These are phyloP conservation scores for Colletotrichum spaethianum DNA, from an alignment of 2,329 filamentous ascomycete species.

Conservation along the genomic window DNA sequence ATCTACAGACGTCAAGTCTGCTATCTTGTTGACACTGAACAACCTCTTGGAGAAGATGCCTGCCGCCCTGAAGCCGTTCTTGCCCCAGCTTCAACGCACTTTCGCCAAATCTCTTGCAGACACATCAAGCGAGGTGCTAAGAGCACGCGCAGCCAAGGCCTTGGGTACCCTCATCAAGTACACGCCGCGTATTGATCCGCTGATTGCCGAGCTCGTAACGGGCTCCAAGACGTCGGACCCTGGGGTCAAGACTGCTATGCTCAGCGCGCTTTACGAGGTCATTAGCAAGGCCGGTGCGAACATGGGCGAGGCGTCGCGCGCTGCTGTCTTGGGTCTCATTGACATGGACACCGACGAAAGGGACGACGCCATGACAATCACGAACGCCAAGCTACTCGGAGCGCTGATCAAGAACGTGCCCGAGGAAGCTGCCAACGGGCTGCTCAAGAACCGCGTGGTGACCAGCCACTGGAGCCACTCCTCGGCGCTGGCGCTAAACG, in stretches of 20 bases:
- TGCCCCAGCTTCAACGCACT: constrained; percentile 95
- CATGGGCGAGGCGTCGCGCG: constrained; percentile 92
- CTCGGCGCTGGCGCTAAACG: constrained; percentile 89
- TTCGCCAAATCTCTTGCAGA: constrained; percentile 98
- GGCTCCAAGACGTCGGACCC: constrained; percentile 91
- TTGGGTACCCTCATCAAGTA: constrained; percentile 95
- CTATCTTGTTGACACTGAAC: constrained; percentile 94
- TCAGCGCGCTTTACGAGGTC: constrained; percentile 96
- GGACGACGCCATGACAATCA: constrained; percentile 86
- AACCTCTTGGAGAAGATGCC: constrained; percentile 98
- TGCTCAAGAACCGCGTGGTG: constrained; percentile 82
- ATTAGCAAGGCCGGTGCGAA: constrained; percentile 94
- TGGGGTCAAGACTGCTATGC: constrained; percentile 94
- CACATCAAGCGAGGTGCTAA: constrained; percentile 88
- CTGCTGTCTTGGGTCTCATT: constrained; percentile 89
- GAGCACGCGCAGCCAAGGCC: constrained; percentile 91
- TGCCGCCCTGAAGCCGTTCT: constrained; percentile 92
- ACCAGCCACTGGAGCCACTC: constrained; percentile 81
- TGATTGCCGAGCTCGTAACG: constrained; percentile 93
- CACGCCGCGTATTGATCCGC: constrained; percentile 93
- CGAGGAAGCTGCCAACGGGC: constrained; percentile 72
- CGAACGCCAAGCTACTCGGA: constrained; percentile 90
- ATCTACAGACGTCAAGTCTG: constrained; percentile 95
- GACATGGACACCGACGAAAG: constrained; percentile 85
- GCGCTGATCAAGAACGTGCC: constrained; percentile 91